Evolutionary conservation across 2,329 filamentous ascomycete species (phyloP).

Genomic region (Juglanconis oblonga): DNA sequence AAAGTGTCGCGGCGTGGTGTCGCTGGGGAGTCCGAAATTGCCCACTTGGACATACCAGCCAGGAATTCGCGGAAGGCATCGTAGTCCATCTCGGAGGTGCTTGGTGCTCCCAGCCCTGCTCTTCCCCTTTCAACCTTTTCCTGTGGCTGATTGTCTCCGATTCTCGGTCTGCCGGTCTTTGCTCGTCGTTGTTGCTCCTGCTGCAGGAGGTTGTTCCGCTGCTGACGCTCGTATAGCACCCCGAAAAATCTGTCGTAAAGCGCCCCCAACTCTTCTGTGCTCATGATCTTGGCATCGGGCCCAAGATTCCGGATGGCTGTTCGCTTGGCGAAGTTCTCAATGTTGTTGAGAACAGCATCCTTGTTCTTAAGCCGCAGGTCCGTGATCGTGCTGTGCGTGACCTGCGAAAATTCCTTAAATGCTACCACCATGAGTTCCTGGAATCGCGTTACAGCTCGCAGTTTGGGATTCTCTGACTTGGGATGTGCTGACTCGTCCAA

Average conservation of each 20-base stretch:
- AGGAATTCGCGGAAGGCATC: conserved; percentile 94
- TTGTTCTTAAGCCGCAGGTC: conserved; percentile 92
- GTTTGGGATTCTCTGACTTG: conserved; percentile 90
- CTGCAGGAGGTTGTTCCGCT: conserved; percentile 72
- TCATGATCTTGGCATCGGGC: conserved; percentile 89
- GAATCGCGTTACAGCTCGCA: conserved; percentile 90
- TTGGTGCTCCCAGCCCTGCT: conserved; percentile 76
- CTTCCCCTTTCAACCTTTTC: conserved; percentile 74
- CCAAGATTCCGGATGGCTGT: conserved; percentile 95
- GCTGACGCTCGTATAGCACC: conserved; percentile 86
- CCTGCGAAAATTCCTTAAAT: conserved; percentile 95
- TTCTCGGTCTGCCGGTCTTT: conserved; percentile 51
- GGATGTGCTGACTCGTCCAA: conserved; percentile 95
- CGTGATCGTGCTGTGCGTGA: conserved; percentile 88
- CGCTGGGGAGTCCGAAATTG: conserved; percentile 78
- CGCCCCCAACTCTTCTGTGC: conserved; percentile 78
- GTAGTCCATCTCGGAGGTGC: conserved; percentile 94
- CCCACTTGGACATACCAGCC: conserved; percentile 87
- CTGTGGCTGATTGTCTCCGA: conserved; percentile 33
- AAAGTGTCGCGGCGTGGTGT: conserved; percentile 48
- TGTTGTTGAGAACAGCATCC: conserved; percentile 88
- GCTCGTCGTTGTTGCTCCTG: conserved; percentile 68
- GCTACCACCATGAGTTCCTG: conserved; percentile 99
- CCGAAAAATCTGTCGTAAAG: conserved; percentile 94
- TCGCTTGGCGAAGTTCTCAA: conserved; percentile 95